These are phyloP conservation scores for Venturia asperata DNA, from an alignment of 2,329 filamentous ascomycete species.

Conservation along the genomic window DNA sequence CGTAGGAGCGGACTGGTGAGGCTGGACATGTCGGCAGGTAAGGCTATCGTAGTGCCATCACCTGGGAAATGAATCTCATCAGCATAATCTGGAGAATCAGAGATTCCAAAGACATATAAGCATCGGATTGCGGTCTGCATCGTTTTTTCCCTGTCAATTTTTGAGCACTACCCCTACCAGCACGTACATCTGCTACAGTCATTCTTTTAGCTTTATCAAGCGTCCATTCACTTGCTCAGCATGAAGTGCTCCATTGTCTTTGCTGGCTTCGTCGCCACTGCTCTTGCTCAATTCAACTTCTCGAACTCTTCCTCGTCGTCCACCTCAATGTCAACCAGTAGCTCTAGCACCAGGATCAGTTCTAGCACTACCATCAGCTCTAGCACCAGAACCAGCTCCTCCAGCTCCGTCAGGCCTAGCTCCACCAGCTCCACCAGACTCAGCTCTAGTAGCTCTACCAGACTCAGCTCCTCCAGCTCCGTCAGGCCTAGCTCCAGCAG, in stretches of 20 bases:
- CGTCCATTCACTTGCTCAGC: background rate
- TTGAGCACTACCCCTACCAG: background rate
- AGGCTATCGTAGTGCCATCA: background rate
- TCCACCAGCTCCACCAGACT: no score
- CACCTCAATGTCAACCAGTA: background rate
- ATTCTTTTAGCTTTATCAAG: constrained; percentile 4
- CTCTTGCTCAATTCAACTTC: background rate
- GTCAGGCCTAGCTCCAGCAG: background rate
- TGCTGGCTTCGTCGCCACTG: constrained; percentile 5
- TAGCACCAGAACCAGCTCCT: background rate
- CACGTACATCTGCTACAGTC: constrained; percentile 1
- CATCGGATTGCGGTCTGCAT: background rate
- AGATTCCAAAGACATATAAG: background rate
- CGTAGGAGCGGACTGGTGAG: constrained; percentile 1
- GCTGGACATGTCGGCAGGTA: background rate
- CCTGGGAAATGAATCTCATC: constrained; percentile 2
- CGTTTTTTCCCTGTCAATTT: background rate
- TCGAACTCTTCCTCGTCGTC: background rate
- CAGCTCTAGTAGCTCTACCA: no score
- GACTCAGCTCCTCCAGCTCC: no score
- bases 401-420: background rate
- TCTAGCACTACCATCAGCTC: background rate
- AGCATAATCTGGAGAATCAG: background rate
- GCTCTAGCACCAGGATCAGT: background rate
- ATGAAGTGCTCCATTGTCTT: constrained; percentile 8